These are phyloP conservation scores for Magnolia changhungtana DNA, from an alignment of 164 flowering plant genomes.

Conservation along the genomic window DNA sequence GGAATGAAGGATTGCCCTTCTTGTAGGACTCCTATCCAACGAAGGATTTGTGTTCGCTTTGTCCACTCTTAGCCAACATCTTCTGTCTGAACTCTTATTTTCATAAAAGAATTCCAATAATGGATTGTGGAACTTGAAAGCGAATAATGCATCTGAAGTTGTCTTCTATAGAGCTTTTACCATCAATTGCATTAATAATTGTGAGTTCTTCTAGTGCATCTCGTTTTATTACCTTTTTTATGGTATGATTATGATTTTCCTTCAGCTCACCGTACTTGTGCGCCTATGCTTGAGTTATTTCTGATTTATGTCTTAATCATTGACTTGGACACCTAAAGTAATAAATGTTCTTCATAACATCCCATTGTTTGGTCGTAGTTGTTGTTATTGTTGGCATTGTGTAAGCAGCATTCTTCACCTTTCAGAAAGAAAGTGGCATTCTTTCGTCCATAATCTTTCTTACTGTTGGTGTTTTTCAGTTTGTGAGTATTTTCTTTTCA, in stretches of 20 bases:
- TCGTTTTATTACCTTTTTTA: not conserved
- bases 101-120: not conserved
- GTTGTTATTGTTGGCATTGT: too few species aligned
- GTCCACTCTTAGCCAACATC: conserved; percentile 40
- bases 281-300: too few species aligned
- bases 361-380: too few species aligned
- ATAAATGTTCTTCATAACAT: too few species aligned
- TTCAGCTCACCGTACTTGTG: too few species aligned
- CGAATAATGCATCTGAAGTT: not conserved
- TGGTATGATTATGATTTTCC: not conserved
- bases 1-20: conserved; percentile 99
- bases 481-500: too few species aligned
- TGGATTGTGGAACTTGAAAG: conserved; percentile 5
- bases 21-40: conserved; percentile 80
- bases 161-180: not conserved
- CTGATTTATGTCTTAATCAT: too few species aligned
- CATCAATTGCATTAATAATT: not conserved
- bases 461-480: too few species aligned
- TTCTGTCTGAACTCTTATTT: not conserved
- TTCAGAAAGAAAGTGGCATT: too few species aligned
- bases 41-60: conserved; percentile 67
- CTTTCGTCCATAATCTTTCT: too few species aligned
- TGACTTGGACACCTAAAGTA: too few species aligned
- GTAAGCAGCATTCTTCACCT: too few species aligned
- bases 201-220: not conserved